Percentiles rank a stretch among this genome's conserved stretches.
Conservation (phyloP, 176 grass and related monocot species). For the Eleusine indica region DNA sequence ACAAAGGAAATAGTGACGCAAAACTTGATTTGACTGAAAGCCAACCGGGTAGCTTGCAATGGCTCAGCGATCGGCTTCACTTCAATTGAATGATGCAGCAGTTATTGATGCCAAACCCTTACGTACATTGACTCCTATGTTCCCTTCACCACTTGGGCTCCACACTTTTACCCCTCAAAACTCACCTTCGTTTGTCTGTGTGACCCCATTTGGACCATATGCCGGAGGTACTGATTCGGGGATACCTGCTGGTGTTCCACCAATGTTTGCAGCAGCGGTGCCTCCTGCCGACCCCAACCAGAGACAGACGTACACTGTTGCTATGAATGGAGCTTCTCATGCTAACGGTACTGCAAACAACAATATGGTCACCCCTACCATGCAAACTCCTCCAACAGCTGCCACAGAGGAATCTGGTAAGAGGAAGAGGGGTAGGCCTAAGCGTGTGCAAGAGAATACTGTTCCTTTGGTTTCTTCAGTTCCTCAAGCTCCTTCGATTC, state of each 20-base stretch:
- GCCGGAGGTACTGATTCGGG: conserved; percentile 41
- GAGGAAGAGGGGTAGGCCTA: conserved; percentile 49
- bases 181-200: conserved; percentile 65
- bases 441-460: conserved; percentile 24
- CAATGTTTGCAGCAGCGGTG: conserved; percentile 34
- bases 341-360: conserved; percentile 38
- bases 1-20: conserved; percentile 15
- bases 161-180: conserved; percentile 66
- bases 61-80: conserved; percentile 45
- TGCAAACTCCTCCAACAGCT: conserved; percentile 31
- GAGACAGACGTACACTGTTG: conserved; percentile 15
- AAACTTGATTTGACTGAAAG: conserved; percentile 4
- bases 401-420: conserved; percentile 42
- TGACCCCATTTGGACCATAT: conserved; percentile 71
- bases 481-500: background rate
- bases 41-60: conserved; percentile 33
- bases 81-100: conserved; percentile 32
- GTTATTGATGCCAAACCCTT: conserved; percentile 83
- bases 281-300: conserved; percentile 39
- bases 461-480: conserved; percentile 26
- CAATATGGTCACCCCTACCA: background rate
- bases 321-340: conserved; percentile 39
- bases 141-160: conserved; percentile 69
- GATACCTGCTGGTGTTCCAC: conserved; percentile 42
- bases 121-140: conserved; percentile 83